Evolutionary conservation across 2,329 filamentous ascomycete species (phyloP).

Genomic region (Penicillium rolfsii): DNA sequence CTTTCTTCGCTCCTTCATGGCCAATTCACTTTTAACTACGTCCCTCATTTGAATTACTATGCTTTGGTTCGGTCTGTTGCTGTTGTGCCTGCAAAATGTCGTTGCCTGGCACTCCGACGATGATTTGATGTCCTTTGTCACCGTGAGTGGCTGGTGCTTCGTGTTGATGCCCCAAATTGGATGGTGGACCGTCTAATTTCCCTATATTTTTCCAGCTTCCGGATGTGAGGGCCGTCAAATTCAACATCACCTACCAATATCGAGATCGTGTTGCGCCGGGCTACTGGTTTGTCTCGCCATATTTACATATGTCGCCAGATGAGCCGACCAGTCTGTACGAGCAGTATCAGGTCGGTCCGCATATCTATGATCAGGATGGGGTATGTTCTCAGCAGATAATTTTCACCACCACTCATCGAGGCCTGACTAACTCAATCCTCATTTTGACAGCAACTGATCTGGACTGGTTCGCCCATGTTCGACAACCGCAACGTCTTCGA

Average conservation of each 20-base stretch:
- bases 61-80: conserved; percentile 19
- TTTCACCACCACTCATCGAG: neutral
- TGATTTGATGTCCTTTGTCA: conserved; percentile 27
- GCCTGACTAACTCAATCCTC: conserved; percentile 5
- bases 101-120: conserved; percentile 21
- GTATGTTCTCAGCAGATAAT: conserved; percentile 29
- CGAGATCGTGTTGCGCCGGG: conserved; percentile 43
- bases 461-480: conserved; percentile 50
- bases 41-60: conserved; percentile 23
- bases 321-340: conserved; percentile 32
- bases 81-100: conserved; percentile 19
- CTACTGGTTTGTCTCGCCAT: conserved; percentile 55
- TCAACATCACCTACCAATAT: conserved; percentile 33
- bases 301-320: conserved; percentile 38
- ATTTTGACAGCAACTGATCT: conserved; percentile 46
- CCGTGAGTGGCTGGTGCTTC: conserved; percentile 14
- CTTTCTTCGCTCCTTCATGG: conserved; percentile 13
- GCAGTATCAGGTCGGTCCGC: conserved; percentile 52
- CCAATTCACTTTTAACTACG: conserved; percentile 11
- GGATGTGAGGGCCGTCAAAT: conserved; percentile 32
- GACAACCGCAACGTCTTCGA: conserved; percentile 53
- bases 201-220: conserved; percentile 26
- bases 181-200: neutral
- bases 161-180: neutral
- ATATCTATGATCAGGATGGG: conserved; percentile 56